A percentile compares a stretch with the other conserved stretches of the same genome.
Conservation (phyloP, 371 early-diverging fungal species). For the Coemansia sp. region DNA sequence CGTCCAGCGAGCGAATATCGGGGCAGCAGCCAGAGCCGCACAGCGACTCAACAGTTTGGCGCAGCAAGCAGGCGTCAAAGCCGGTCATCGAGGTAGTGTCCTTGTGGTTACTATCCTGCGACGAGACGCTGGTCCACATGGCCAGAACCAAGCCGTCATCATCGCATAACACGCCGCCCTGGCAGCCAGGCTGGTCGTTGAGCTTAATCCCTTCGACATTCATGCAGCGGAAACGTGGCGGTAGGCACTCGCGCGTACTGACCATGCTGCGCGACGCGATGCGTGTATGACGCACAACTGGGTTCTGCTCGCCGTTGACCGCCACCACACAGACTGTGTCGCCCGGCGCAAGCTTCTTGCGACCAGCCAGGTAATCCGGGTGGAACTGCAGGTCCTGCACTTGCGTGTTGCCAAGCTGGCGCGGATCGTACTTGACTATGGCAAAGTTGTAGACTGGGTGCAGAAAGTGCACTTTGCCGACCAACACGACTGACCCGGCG, state of each 20-base stretch:
- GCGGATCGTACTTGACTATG: conserved; percentile 71
- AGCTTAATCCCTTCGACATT: conserved; percentile 84
- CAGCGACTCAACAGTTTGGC: conserved; percentile 32
- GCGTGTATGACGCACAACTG: conserved; percentile 62
- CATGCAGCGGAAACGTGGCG: conserved; percentile 77
- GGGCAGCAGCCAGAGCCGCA: conserved; percentile 47
- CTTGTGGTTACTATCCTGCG: conserved; percentile 64
- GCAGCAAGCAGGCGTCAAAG: conserved; percentile 46
- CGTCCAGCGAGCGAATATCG: conserved; percentile 61
- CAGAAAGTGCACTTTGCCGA: conserved; percentile 67
- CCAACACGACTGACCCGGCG: conserved; percentile 70
- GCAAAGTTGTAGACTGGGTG: conserved; percentile 85
- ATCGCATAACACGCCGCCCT: conserved; percentile 82
- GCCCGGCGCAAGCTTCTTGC: conserved; percentile 57
- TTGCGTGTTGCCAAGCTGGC: conserved; percentile 61
- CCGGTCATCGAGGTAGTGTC: conserved; percentile 68
- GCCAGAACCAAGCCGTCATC: conserved; percentile 71
- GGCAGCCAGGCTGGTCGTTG: conserved; percentile 80
- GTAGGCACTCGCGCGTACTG: conserved; percentile 71
- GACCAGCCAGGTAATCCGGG: conserved; percentile 54
- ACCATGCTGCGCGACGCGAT: conserved; percentile 77
- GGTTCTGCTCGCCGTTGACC: conserved; percentile 58
- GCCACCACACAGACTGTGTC: conserved; percentile 67
- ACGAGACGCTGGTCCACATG: conserved; percentile 79
- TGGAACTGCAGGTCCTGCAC: conserved; percentile 54